phyloP scores from a whole-genome alignment of 2,329 filamentous ascomycete species.

The Cadophora sp. region DNA sequence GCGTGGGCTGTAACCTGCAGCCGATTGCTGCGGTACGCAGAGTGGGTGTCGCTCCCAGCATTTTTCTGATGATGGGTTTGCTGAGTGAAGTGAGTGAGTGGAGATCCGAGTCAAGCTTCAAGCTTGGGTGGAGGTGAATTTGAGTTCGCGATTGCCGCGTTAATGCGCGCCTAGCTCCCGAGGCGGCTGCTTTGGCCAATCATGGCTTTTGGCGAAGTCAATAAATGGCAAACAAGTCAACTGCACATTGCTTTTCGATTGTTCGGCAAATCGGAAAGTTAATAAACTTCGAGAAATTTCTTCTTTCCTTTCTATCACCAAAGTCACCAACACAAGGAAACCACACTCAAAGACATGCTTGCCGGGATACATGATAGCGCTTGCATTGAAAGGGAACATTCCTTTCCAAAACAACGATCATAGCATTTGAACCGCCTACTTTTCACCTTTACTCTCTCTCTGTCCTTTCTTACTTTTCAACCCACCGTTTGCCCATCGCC shows the following conservation, averaged over 20 bases:
- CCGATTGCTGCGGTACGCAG: conserved; percentile 43
- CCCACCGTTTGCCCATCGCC: no score
- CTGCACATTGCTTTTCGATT: neutral
- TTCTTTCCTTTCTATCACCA: neutral
- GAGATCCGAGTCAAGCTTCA: conserved; percentile 17
- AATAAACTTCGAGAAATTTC: neutral
- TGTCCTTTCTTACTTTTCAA: no score
- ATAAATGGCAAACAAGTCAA: neutral
- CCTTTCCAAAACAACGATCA: no score
- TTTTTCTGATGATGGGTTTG: conserved; percentile 30
- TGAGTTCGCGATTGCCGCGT: conserved; percentile 10
- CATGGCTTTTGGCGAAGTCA: neutral
- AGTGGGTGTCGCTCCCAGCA: conserved; percentile 42
- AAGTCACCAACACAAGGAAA: no score
- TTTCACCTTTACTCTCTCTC: no score
- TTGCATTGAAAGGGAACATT: no score
- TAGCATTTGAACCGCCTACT: no score
- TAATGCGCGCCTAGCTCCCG: conserved; percentile 14
- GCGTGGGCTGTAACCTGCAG: conserved; percentile 42
- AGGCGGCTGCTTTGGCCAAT: conserved; percentile 12
- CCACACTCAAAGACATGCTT: no score
- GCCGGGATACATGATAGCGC: no score
- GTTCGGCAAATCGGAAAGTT: no score
- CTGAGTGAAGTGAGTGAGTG: conserved; percentile 19
- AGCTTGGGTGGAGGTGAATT: conserved; percentile 16